Base-by-base conservation (phyloP, 768 basidiomycete genomes). In the Lactarius sp. region DNA sequence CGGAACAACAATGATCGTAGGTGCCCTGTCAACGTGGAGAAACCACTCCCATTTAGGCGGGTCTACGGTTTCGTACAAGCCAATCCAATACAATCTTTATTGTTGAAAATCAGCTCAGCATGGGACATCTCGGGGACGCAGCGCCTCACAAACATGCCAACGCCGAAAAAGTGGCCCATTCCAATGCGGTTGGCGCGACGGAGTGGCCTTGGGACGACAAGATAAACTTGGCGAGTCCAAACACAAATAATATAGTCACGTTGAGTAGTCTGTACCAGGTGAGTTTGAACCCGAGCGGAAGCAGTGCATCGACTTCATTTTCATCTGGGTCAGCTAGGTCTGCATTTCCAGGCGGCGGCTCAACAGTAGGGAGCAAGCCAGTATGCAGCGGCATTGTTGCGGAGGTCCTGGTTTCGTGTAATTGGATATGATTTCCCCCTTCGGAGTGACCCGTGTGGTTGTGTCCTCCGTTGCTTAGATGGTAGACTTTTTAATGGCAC, bases 241-340 rank as follows among this genome's bases (percentile, higher is more conserved):
- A 18, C 10, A 22, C 20, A n/a, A 61, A 13, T 41, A 56, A 2
- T 3, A 22, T 9, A 13, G 13, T 34, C 31, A 55, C 4, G 12
- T 61, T 61, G 47, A 61, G 47, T 9, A 61, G 31, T 37, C 61
- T 49, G 31, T 61, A 61, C 20, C 16, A 14, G 1, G 61, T 61
- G 33, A 61, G 54, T 12, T 61, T 61, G 54, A 51, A 33, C 4
- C 54, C 61, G 5, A 55, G 46, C 12, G 60, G 60, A 44, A 37
- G 41, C 7, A 31, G 13, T 9, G 31, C 27, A 34, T 52, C 41
- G 8, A 1, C 27, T 33, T 46, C 55, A 31, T 56, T 12, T 14
- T 55, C 27, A 37, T n/a, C 18, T n/a, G 42, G n/a, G n/a, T n/a
- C n/a, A n/a, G n/a, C n/a, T n/a, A n/a, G 42, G 14, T 56, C 31